phyloP scores from a whole-genome alignment of 2,329 filamentous ascomycete genomes.

The Nemania bipapillata region DNA sequence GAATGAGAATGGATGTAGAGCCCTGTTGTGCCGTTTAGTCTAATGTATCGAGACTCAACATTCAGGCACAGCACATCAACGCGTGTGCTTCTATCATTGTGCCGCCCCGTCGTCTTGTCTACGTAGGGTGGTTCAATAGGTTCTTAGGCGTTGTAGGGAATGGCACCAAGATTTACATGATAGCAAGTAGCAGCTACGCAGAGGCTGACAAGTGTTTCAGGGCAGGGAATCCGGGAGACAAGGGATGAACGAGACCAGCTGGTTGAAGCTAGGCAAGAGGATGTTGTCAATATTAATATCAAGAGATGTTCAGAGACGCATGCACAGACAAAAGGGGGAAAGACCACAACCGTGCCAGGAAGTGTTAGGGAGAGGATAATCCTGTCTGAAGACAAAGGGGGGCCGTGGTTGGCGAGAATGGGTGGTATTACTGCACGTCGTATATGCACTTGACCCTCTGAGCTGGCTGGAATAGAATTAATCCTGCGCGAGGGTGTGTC shows the following conservation, averaged over 20 bases:
- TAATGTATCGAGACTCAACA: too few species aligned
- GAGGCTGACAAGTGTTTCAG: not conserved
- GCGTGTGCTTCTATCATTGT: too few species aligned
- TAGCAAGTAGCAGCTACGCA: not conserved
- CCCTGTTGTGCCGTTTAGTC: too few species aligned
- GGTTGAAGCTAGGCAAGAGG: not conserved
- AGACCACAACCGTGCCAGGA: not conserved
- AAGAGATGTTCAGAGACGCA: not conserved
- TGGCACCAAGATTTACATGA: too few species aligned
- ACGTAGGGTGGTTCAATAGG: too few species aligned
- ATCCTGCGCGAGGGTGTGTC: too few species aligned
- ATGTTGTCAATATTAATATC: not conserved
- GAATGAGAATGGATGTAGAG: too few species aligned
- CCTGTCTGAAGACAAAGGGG: not conserved
- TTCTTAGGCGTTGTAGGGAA: too few species aligned
- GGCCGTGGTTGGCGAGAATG: not conserved
- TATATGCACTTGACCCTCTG: not conserved
- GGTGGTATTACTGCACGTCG: not conserved
- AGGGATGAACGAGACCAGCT: not conserved
- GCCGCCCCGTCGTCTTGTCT: not conserved
- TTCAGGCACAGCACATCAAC: too few species aligned
- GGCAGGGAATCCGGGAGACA: not conserved
- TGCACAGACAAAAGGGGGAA: not conserved
- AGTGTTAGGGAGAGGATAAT: not conserved
- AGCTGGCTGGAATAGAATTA: not conserved